Percentiles rank a stretch among this genome's conserved stretches.
Conservation (phyloP, 345 rosid species). For the Aquilaria sinensis region DNA sequence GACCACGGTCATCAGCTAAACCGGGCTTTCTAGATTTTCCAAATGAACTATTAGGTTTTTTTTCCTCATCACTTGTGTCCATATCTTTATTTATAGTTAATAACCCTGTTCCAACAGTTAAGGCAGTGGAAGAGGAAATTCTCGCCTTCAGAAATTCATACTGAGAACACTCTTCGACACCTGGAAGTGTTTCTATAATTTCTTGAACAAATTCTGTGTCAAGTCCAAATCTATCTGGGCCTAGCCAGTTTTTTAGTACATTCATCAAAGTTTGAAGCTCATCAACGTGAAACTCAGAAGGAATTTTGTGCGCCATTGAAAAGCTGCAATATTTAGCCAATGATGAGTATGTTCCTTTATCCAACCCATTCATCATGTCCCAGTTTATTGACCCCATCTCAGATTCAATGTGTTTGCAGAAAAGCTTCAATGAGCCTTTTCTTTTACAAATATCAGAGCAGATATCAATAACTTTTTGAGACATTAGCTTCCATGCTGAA, state of each 20-base stretch:
- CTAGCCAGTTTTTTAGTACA: slow-evolving; percentile 63
- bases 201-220: slow-evolving; percentile 90
- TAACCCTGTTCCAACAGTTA: slow-evolving; percentile 62
- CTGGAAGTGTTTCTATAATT: slow-evolving; percentile 77
- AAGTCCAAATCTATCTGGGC: slow-evolving; percentile 86
- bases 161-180: slow-evolving; percentile 49
- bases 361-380: slow-evolving; percentile 34
- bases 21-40: slow-evolving; percentile 41
- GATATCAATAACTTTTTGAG: slow-evolving; percentile 54
- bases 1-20: slow-evolving; percentile 35
- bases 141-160: slow-evolving; percentile 61
- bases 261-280: slow-evolving; percentile 35
- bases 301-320: slow-evolving; percentile 25
- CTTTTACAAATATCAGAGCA: slow-evolving; percentile 37
- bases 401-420: slow-evolving; percentile 60
- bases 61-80: slow-evolving; percentile 32
- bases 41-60: slow-evolving; percentile 29
- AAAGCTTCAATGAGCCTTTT: slow-evolving; percentile 39
- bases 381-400: slow-evolving; percentile 27
- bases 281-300: slow-evolving; percentile 30
- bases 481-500: slow-evolving; percentile 71
- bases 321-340: slow-evolving; percentile 64
- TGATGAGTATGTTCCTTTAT: slow-evolving; percentile 23
- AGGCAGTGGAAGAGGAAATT: slow-evolving; percentile 30
- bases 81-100: slow-evolving; percentile 42